Base-by-base conservation (phyloP, 2,329 filamentous ascomycete genomes). In the Colletotrichum sp. region DNA sequence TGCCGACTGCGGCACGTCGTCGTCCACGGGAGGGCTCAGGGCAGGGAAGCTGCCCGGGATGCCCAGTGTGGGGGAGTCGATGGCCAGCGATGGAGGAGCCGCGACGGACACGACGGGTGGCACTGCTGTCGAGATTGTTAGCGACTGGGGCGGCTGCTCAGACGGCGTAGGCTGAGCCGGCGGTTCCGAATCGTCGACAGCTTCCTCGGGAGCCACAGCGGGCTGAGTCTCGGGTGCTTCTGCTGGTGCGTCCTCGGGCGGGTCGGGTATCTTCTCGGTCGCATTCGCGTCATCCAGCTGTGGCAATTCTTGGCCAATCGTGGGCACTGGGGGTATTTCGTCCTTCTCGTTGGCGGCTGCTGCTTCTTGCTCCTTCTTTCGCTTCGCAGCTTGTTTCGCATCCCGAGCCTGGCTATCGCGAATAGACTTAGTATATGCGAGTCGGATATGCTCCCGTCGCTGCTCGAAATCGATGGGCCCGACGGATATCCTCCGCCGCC, bases 401-500 rank as follows among this genome's bases (percentile, higher is more conserved):
- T 90, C 89, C n/a, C 87, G 84, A 74, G 90, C 92, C 81, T 95
- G 93, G 79, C 87, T 94, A 81, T 95, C 94, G 77, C 93, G 91
- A 64, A 97, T 92, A n/a, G 94, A 95, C 82, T 94, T 95, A 79
- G 92, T 96, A 83, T 98, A 96, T 16, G 95, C 95, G 72, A 95
- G 92, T 79, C 96, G 94, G 80, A 98, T 98, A 76, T 93, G 92
- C 81, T 95, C 93, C 79, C 96, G 90, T 67, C 95, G 91, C 79
- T 95, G 94, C 75, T 94, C 95, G 82, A 98, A 97, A 84, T 98
- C 95, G 68, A 98, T 95, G 75, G 94, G 93, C 2, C 93, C 93
- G 74, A 96, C 86, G 2, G 90, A 90, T 68, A 92, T 87, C 80
- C 92, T 92, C 59, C 89, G 87, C 74, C 89, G 86, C 36, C 86